phyloP scores from a whole-genome alignment of 495 filamentous ascomycete species.

The Neurospora sp. region DNA sequence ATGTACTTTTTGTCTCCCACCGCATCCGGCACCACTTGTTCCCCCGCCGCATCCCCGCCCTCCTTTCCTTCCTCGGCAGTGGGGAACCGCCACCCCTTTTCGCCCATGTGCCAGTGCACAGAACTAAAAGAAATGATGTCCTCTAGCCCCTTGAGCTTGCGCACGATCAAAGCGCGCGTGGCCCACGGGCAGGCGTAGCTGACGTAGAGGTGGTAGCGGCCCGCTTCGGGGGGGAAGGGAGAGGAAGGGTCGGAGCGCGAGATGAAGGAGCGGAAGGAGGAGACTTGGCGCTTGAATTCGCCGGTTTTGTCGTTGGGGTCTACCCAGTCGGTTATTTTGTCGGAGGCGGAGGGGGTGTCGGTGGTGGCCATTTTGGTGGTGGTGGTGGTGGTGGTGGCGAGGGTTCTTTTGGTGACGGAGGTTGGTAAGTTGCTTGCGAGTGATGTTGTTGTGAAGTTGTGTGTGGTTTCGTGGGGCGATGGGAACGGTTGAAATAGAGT shows the following conservation, averaged over 20 bases:
- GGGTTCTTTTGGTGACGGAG: background rate
- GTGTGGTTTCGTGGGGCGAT: background rate
- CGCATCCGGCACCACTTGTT: constrained; percentile 45
- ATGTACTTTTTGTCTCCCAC: constrained; percentile 54
- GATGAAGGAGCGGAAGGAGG: constrained; percentile 63
- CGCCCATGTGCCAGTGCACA: constrained; percentile 57
- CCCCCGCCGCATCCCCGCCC: constrained; percentile 46
- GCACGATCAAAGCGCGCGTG: constrained; percentile 63
- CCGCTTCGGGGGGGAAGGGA: constrained; percentile 61
- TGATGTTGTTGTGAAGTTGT: background rate
- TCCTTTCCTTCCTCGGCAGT: constrained; percentile 47
- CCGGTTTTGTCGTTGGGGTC: constrained; percentile 60
- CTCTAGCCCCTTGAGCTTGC: constrained; percentile 71
- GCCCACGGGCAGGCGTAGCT: constrained; percentile 75
- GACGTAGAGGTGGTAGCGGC: constrained; percentile 74
- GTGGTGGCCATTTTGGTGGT: background rate
- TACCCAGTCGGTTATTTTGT: constrained; percentile 77
- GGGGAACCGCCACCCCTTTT: constrained; percentile 69
- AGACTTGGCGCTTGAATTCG: constrained; percentile 78
- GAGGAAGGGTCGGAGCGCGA: constrained; percentile 41
- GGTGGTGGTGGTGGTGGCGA: background rate
- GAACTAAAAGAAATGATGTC: constrained; percentile 57
- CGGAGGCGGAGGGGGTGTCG: no score
- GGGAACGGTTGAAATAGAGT: background rate
- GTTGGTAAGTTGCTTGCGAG: background rate